Evolutionary conservation across 192 early-diverging fungal genomes (phyloP).

Genomic region (Mortierella hygrophila): DNA sequence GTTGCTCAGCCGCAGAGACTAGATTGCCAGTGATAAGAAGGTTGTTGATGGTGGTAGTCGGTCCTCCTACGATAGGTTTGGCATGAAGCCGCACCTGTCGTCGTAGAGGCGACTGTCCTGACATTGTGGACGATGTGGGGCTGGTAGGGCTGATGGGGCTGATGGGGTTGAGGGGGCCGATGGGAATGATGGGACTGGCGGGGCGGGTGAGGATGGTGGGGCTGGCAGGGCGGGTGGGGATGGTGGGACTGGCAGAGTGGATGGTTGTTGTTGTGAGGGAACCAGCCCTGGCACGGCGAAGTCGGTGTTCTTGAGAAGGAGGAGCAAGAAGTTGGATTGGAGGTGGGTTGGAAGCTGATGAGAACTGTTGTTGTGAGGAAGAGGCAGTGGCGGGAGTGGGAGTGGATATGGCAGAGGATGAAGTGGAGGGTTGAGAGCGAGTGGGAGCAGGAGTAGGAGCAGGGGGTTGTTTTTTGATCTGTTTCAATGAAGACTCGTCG

Average conservation of each 20-base stretch:
- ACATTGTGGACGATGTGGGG: background rate
- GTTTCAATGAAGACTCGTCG: background rate
- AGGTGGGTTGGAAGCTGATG: background rate
- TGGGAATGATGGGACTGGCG: background rate
- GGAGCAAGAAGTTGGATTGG: background rate
- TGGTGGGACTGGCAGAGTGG: too few species aligned
- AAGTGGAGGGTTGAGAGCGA: background rate
- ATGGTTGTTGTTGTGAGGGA: background rate
- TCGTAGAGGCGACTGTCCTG: background rate
- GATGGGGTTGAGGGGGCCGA: background rate
- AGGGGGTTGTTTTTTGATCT: background rate
- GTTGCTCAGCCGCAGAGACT: slow-evolving; percentile 14
- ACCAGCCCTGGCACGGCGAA: background rate
- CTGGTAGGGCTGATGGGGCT: background rate
- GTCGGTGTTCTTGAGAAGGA: background rate
- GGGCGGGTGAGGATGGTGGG: too few species aligned
- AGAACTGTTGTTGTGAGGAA: background rate
- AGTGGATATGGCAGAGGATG: background rate
- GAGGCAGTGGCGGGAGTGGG: background rate
- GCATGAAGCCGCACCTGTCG: background rate
- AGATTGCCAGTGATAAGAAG: background rate
- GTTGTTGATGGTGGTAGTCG: background rate
- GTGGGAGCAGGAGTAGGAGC: background rate
- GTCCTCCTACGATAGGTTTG: background rate
- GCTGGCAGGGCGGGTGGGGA: too few species aligned